Base-by-base conservation (phyloP, 345 rosid species). In the Schrenkiella parvula region DNA sequence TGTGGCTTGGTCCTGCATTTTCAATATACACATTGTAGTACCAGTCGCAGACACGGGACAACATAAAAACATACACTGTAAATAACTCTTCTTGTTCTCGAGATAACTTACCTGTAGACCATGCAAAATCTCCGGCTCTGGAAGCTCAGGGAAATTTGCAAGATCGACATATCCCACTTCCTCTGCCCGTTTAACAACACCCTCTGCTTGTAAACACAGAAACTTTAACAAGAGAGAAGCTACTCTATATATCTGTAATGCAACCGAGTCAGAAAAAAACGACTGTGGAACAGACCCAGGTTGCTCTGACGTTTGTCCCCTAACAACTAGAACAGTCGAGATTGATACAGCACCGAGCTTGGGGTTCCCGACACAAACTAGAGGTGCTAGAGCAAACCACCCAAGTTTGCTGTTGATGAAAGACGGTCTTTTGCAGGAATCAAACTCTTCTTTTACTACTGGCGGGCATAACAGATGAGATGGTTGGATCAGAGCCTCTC, bases 121-220 rank as follows among this genome's bases (percentile, higher is more conserved):
- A 52, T 89, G 99, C 55, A 91, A 83, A 59, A 95, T 91, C 77
- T 91, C 93, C 4, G 92, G 97, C 93, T 91, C 88, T 29, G 99
- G 97, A 58, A 95, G 93, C 87, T 91, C 99, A 0, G 97, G 96
- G 79, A 91, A 84, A 78, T 82, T 85, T 71, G 93, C 84, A 78
- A 91, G 88, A 85, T 89, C 96, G 5, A 91, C 81, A 80, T 84
- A 89, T 44, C 90, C 96, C 78, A 89, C 82, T 69, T 89, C 96
- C 69, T 88, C 96, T 8, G 95, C 93, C 80, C 97, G 83, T 79
- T 78, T 84, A 67, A 91, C 88, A 55, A 89, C 91, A 76, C 89
- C 86, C 77, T 88, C 79, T 19, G 95, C 95, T 84, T 95, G 95
- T 70, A 88, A 61, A 82, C 91, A 91, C 23, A 91, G 90, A 78